Evolutionary conservation across 805 yeast species (phyloP).

Genomic region (Saturnispora hagleri): DNA sequence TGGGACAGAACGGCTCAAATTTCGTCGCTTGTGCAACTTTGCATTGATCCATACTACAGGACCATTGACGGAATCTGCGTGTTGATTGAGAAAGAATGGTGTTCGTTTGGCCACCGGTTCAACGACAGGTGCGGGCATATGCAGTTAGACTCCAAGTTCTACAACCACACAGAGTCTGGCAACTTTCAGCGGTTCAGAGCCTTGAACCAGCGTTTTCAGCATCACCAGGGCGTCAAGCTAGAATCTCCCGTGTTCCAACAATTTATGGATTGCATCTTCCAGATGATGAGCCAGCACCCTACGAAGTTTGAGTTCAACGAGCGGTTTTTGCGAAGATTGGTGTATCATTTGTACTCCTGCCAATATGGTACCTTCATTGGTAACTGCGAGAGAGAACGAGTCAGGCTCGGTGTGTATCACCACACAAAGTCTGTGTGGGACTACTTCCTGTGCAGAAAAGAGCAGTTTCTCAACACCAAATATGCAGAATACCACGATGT

Average conservation of each 20-base stretch:
- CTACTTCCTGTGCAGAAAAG: constrained; percentile 68
- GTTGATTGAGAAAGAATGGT: constrained; percentile 89
- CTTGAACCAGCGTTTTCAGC: constrained; percentile 43
- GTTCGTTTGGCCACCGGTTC: constrained; percentile 88
- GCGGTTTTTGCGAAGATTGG: constrained; percentile 69
- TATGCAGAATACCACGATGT: constrained; percentile 25
- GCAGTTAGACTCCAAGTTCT: constrained; percentile 41
- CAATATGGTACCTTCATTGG: constrained; percentile 88
- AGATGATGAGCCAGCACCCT: constrained; percentile 64
- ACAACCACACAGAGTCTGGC: constrained; percentile 31
- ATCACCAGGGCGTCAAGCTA: constrained; percentile 41
- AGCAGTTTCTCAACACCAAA: constrained; percentile 53
- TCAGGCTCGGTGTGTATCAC: constrained; percentile 31
- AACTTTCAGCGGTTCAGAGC: constrained; percentile 33
- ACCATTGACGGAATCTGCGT: constrained; percentile 82
- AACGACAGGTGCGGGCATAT: constrained; percentile 76
- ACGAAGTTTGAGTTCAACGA: constrained; percentile 77
- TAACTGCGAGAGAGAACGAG: constrained; percentile 61
- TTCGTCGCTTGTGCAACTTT: constrained; percentile 71
- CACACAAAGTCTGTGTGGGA: constrained; percentile 86
- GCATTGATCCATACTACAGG: constrained; percentile 84
- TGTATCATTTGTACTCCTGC: constrained; percentile 86
- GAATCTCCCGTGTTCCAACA: constrained; percentile 94
- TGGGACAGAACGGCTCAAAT: constrained; percentile 97
- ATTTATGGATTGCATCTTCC: constrained; percentile 84